Base-by-base conservation (phyloP, 2,329 filamentous ascomycete genomes). In the Elsinoe perseae region DNA sequence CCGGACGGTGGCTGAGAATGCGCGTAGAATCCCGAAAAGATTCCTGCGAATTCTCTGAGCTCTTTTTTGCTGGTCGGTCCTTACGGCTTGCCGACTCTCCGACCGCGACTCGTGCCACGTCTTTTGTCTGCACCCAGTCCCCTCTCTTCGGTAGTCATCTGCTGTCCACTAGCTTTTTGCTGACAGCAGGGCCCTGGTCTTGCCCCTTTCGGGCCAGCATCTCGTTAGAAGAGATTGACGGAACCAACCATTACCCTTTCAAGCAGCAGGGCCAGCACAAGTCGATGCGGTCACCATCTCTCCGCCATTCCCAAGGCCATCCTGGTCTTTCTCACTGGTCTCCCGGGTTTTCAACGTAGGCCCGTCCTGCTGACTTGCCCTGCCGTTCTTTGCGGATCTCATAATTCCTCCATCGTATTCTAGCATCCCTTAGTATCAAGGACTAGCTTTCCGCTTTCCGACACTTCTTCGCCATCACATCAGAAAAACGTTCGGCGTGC, bases 321-420 rank as follows among this genome's bases (percentile, higher is more conserved):
- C 32, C 32, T 36, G 32, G 5, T 43, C 18, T 20, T 10, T 16
- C 40, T 43, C 18, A 12, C 40, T 43, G 8, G 5, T 43, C 40
- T 8, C 28, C 44, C 44, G 44, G 21, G 14, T 30, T 50, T 50
- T 52, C 48, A 34, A 28, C 48, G 48, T 52, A 25, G 48, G 48
- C 48, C 25, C 23, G 28, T 52, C 48, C 48, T 36, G 48, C 48
- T 52, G 48, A 52, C 48, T 16, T 34, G 20, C 48, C 20, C 48
- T 36, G 48, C 48, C 48, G 32, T 34, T 36, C 14, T 52, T 38
- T 52, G 48, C 32, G 27, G 48, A 38, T 16, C 28, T 52, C 28
- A 20, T 36, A 23, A 38, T 52, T 52, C 28, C 30, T 25, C 3
- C 20, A 14, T 16, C 28, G 25, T 25, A 28, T 50, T 50, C 16